A percentile compares a stretch with the other conserved stretches of the same genome.
Evolutionary conservation across 1,284 basidiomycete genomes (phyloP).

Genomic region (Tilletiaria anomala): DNA sequence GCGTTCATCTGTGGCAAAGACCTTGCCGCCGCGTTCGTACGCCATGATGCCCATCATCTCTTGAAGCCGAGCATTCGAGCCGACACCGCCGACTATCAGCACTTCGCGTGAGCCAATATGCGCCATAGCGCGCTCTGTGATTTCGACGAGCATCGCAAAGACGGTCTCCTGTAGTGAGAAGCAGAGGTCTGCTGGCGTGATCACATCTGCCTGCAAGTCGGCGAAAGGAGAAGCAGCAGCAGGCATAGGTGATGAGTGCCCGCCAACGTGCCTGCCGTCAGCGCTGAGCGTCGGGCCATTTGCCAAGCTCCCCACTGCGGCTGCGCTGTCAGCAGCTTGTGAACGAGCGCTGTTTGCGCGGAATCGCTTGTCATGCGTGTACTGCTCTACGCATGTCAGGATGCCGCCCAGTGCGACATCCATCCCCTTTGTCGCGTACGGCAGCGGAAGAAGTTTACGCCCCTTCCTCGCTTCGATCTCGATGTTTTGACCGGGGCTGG

Average conservation of each 20-base stretch:
- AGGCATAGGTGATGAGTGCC: not conserved
- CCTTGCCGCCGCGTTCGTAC: constrained; percentile 65
- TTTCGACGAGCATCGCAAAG: constrained; percentile 98
- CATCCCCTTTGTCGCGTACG: constrained; percentile 98
- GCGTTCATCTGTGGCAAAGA: constrained; percentile 95
- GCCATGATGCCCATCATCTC: constrained; percentile 99
- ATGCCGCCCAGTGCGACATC: constrained; percentile 90
- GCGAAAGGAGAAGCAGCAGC: not conserved
- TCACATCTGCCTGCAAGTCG: constrained; percentile 34
- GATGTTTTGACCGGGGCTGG: constrained; percentile 95
- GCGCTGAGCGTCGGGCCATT: constrained; percentile 21
- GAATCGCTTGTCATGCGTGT: constrained; percentile 45
- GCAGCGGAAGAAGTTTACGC: constrained; percentile 58
- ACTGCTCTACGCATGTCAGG: constrained; percentile 71
- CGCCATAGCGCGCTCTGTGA: constrained; percentile 97
- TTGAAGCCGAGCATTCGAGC: constrained; percentile 72
- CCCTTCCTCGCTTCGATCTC: constrained; percentile 81
- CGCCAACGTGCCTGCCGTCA: constrained; percentile 21
- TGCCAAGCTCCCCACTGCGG: constrained; percentile 23
- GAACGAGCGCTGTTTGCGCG: constrained; percentile 8
- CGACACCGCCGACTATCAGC: constrained; percentile 92
- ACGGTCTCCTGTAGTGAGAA: constrained; percentile 95
- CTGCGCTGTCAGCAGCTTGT: not conserved
- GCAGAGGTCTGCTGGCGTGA: constrained; percentile 86
- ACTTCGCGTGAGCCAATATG: constrained; percentile 93